Conservation (phyloP, 306 rosid species). For the apple (Malus domestica) region ASM211411v1 NC_041800.1:8332001-8332500, state of each 20-base stretch:
- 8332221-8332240: constrained; percentile 35
- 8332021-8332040: constrained; percentile 37
- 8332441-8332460: constrained; percentile 39
- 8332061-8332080: constrained; percentile 38
- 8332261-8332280: constrained; percentile 37
- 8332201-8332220: constrained; percentile 42
- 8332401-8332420: constrained; percentile 30
- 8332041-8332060: constrained; percentile 47
- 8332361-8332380: constrained; percentile 36
- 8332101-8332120: constrained; percentile 41
- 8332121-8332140: constrained; percentile 50
- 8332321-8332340: constrained; percentile 26
- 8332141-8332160: constrained; percentile 35
- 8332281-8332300: constrained; percentile 51
- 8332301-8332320: constrained; percentile 28
- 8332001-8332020: constrained; percentile 36
- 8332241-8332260: constrained; percentile 28
- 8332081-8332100: constrained; percentile 45
- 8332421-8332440: constrained; percentile 41
- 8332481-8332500: constrained; percentile 33
- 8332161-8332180: constrained; percentile 46
- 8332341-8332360: constrained; percentile 33
- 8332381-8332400: constrained; percentile 40
- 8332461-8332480: constrained; percentile 51
- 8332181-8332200: constrained; percentile 43